Conservation (phyloP, 768 basidiomycete species). For the Naganishia antarctica region DNA sequence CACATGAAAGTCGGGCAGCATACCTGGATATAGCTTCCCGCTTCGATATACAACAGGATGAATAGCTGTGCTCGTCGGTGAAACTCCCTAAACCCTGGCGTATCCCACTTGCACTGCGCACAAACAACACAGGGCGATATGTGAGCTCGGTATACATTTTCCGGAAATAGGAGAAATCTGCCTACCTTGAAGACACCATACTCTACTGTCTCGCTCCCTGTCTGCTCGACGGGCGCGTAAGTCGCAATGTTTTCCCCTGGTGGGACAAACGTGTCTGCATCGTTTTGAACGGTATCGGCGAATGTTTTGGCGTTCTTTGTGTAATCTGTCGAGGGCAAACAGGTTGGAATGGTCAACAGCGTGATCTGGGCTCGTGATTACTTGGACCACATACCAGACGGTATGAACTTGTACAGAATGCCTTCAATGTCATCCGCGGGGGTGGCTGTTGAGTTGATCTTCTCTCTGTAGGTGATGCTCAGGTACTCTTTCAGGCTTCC, state of each 20-base stretch:
- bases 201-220: slow-evolving; percentile 61
- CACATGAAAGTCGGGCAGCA: slow-evolving; percentile 20
- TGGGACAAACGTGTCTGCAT: slow-evolving; percentile 73
- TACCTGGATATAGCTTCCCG: slow-evolving; percentile 78
- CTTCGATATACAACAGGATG: slow-evolving; percentile 90
- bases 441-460: slow-evolving; percentile 58
- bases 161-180: not conserved
- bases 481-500: slow-evolving; percentile 78
- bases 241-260: slow-evolving; percentile 68
- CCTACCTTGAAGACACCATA: slow-evolving; percentile 89
- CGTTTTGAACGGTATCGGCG: slow-evolving; percentile 64
- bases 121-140: not conserved
- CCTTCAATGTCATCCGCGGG: slow-evolving; percentile 79
- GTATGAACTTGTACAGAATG: slow-evolving; percentile 69
- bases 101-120: slow-evolving; percentile 69
- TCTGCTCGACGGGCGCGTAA: slow-evolving; percentile 52
- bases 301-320: slow-evolving; percentile 66
- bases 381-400: slow-evolving; percentile 57
- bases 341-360: not conserved
- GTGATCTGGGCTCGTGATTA: not conserved
- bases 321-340: slow-evolving; percentile 57
- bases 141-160: no score
- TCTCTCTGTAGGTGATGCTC: slow-evolving; percentile 62
- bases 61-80: slow-evolving; percentile 91
- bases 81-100: slow-evolving; percentile 82